phyloP scores from a whole-genome alignment of 2,329 filamentous ascomycete genomes.

The Sphaerulina vaccinii region DNA sequence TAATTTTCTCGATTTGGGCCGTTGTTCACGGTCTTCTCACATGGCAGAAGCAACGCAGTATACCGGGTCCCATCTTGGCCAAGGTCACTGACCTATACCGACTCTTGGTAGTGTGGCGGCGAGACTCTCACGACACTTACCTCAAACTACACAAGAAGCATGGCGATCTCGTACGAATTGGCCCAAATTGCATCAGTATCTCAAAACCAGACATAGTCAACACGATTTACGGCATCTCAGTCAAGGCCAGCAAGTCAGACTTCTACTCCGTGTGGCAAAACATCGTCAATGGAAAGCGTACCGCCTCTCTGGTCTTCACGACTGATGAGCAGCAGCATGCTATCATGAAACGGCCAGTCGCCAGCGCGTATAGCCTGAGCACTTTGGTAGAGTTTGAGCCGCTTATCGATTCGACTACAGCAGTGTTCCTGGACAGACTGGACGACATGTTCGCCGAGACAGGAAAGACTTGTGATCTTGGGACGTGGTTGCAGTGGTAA shows the following conservation, averaged over 20 bases:
- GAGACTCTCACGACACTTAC: constrained; percentile 51
- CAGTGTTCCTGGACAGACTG: constrained; percentile 53
- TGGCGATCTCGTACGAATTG: constrained; percentile 70
- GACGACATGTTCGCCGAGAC: constrained; percentile 40
- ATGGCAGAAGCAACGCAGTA: constrained; percentile 34
- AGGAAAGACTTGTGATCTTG: constrained; percentile 58
- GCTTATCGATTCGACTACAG: constrained; percentile 70
- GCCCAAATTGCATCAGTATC: constrained; percentile 72
- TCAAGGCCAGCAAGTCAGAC: constrained; percentile 22
- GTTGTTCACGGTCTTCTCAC: constrained; percentile 7
- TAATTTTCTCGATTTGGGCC: background rate
- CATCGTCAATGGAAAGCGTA: constrained; percentile 29
- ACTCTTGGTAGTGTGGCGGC: constrained; percentile 62
- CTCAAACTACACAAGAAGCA: constrained; percentile 62
- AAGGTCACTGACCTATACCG: constrained; percentile 51
- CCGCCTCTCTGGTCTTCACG: constrained; percentile 30
- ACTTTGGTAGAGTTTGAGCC: constrained; percentile 74
- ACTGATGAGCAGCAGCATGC: constrained; percentile 30
- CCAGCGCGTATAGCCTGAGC: constrained; percentile 49
- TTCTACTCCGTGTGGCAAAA: constrained; percentile 25
- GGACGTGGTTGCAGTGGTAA: constrained; percentile 72
- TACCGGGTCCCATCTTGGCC: constrained; percentile 53
- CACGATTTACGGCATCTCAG: constrained; percentile 49
- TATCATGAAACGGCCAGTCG: constrained; percentile 31
- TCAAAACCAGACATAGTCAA: constrained; percentile 68